Percentiles rank a stretch among this genome's conserved stretches.
These are phyloP conservation scores for Stromatinia cepivora DNA, from an alignment of 2,329 filamentous ascomycete genomes.

Conservation along the genomic window DNA sequence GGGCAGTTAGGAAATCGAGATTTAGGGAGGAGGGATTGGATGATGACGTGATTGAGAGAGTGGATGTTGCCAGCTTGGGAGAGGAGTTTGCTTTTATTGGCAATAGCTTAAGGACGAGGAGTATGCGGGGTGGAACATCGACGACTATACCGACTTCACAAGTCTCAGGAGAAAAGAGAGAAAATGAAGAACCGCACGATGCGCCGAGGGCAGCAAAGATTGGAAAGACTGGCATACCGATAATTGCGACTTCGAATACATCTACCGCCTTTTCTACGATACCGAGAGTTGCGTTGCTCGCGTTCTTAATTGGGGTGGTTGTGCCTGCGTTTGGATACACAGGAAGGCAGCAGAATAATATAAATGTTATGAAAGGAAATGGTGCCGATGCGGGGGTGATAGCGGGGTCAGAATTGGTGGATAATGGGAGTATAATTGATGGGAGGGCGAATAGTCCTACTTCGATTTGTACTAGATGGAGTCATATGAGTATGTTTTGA, in stretches of 20 bases:
- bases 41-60: slow-evolving; percentile 28
- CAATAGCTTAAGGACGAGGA: neutral
- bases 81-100: neutral
- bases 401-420: slow-evolving; percentile 38
- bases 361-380: slow-evolving; percentile 31
- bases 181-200: neutral
- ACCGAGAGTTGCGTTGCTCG: slow-evolving; percentile 50
- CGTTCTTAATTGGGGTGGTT: slow-evolving; percentile 52
- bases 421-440: slow-evolving; percentile 40
- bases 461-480: slow-evolving; percentile 64
- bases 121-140: neutral
- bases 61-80: slow-evolving; percentile 16
- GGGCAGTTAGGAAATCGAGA: slow-evolving; percentile 6
- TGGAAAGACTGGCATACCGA: slow-evolving; percentile 40
- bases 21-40: slow-evolving; percentile 37
- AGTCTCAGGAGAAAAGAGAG: neutral
- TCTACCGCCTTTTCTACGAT: slow-evolving; percentile 46
- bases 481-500: slow-evolving; percentile 55
- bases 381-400: slow-evolving; percentile 53
- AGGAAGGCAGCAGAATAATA: slow-evolving; percentile 45
- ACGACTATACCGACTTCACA: neutral
- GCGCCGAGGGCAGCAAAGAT: neutral
- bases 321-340: slow-evolving; percentile 48
- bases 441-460: slow-evolving; percentile 51
- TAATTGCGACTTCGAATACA: slow-evolving; percentile 48